Base-by-base conservation (phyloP, 2,329 filamentous ascomycete genomes). In the Fonsecaea monophora region DNA sequence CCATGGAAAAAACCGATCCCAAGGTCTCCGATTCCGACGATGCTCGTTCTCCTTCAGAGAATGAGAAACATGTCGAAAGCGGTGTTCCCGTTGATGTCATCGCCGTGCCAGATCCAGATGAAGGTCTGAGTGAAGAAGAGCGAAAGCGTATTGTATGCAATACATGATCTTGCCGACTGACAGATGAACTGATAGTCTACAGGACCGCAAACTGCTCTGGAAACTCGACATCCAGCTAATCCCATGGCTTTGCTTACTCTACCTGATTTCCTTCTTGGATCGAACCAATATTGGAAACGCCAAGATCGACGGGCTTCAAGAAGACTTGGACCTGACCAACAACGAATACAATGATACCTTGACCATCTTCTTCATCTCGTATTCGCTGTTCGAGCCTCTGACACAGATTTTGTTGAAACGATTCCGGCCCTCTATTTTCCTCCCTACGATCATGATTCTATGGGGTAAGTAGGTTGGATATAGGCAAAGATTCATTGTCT, bases 291-390 rank as follows among this genome's bases (percentile, higher is more conserved):
- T 94, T 66, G 91, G 91, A 53, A 95, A 84, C 78, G 92, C 86
- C 2, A 86, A 86, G 73, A 81, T 88, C 25, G 85, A 82, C n/a
- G 84, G 85, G 13, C 76, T 88, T 2, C 77, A 83, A 62, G 74
- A 82, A 10, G 87, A 90, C 65, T 80, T 95, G 6, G 71, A 84
- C 37, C 86, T 94, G 82, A 84, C 83, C 0, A 83, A 85, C 2
- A 78, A 82, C 5, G 82, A 90, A 74, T 96, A 93, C 80, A 94
- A 94, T 76, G 83, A 86, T 25, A 86, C 89, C 0, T 82, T 96
- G 7, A 92, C 90, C 38, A 90, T 96, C 72, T 96, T 96, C 81
- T 96, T 96, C 80, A 84, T 96, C 58, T 92, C 90, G 0, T 97
- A 97, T 76, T 85, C 91, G 1, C 78, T 93, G 38, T 93, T 92